Base-by-base conservation (phyloP, 176 grass and related monocot genomes). In the Dendrocalamus sinicus region DNA sequence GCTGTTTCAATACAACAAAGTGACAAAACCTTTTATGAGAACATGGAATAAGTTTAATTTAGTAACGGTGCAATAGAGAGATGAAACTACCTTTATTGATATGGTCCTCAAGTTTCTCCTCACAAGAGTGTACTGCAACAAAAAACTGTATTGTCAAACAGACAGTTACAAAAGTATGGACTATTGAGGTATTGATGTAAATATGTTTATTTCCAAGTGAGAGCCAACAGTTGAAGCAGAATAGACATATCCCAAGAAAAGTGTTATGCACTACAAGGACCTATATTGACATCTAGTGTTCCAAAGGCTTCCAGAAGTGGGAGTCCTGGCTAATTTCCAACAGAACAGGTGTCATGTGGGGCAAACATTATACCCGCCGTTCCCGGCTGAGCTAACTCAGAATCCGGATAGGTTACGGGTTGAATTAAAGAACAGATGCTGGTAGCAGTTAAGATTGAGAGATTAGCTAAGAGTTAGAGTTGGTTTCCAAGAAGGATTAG, bases 121-220 rank as follows among this genome's bases (percentile, higher is more conserved):
- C 13, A 59, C 80, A 83, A 83, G 39, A 61, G 16, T 83, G 66
- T 70, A 72, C 68, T 83, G 80, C 80, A 83, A 59, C 15, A 30
- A 61, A 20, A 46, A 16, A 60, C 0, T 17, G 1, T 72, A 24
- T 7, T 59, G 24, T 72, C 80, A 82, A 58, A 70, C 13, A 82
- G 20, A 83, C 16, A 55, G 52, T 83, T 47, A 1, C 3, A 83
- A 43, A 72, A n/a, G 7, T 44, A 71, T 17, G 46, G 67, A 30
- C 43, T 26, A 72, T 9, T 72, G 11, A 32, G 30, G 30, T 32
- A 32, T 32, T 32, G 30, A 32, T 32, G 30, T 32, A 32, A 32
- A 72, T 45, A 58, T 19, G 22, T 22, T 83, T 46, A 14, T 61
- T 57, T 24, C 72, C n/a, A 43, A 60, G 60, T 45, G 39, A 60